Conservation (phyloP, 2,329 filamentous ascomycete genomes). For the Balansia obtecta region DNA sequence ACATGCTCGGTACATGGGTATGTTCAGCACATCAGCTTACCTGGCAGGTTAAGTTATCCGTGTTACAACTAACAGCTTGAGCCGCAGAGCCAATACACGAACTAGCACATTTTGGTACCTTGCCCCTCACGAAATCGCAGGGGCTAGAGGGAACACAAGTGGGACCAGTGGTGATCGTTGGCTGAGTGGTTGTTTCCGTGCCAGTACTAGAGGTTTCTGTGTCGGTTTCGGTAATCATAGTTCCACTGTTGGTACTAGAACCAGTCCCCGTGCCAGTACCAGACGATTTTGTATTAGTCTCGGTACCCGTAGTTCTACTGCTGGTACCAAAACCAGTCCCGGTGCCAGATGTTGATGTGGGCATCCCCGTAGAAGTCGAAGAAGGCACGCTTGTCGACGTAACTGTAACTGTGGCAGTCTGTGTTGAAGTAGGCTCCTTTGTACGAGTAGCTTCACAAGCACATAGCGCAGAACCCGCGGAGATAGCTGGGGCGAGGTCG, state of each 20-base stretch:
- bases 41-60: slow-evolving; percentile 14
- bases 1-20: neutral
- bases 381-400: neutral
- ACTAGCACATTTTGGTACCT: slow-evolving; percentile 13
- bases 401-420: neutral
- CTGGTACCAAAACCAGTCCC: no score
- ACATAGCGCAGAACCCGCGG: slow-evolving; percentile 12
- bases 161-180: neutral
- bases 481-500: slow-evolving; percentile 9
- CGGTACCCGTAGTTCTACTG: no score
- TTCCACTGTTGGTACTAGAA: neutral
- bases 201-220: neutral
- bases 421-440: neutral
- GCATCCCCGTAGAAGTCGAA: neutral
- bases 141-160: neutral
- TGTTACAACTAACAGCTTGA: slow-evolving; percentile 11
- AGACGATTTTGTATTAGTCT: no score
- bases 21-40: neutral
- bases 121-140: slow-evolving; percentile 11
- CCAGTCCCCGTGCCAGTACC: no score
- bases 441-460: slow-evolving; percentile 9
- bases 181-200: slow-evolving; percentile 2
- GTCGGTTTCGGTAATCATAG: neutral
- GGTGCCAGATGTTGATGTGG: neutral
- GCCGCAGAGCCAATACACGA: slow-evolving; percentile 16